Percentiles rank a stretch among this genome's conserved stretches.
phyloP scores from a whole-genome alignment of 768 basidiomycete species.

The Lactifluus echinatus region DNA sequence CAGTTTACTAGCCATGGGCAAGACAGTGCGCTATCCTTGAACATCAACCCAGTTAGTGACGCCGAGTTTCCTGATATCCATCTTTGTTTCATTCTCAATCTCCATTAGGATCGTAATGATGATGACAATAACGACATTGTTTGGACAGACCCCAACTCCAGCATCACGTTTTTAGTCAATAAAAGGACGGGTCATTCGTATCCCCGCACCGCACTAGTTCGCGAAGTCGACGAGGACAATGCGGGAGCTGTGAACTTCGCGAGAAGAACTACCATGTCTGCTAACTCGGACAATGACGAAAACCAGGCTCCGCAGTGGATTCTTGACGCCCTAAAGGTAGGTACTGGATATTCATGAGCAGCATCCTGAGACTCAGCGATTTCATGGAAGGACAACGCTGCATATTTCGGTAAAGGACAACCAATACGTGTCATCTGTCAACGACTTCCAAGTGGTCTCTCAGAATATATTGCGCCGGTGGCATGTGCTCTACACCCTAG shows the following conservation, averaged over 20 bases:
- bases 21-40: neutral
- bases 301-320: slow-evolving; percentile 53
- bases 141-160: slow-evolving; percentile 61
- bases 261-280: slow-evolving; percentile 20
- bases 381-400: slow-evolving; percentile 40
- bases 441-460: slow-evolving; percentile 12
- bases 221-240: neutral
- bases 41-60: slow-evolving; percentile 3
- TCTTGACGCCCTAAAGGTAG: slow-evolving; percentile 48
- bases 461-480: neutral
- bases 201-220: slow-evolving; percentile 25
- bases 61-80: neutral
- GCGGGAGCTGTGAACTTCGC: slow-evolving; percentile 18
- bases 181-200: slow-evolving; percentile 62
- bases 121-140: slow-evolving; percentile 28
- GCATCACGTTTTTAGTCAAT: slow-evolving; percentile 53
- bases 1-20: neutral
- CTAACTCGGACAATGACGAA: neutral
- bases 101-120: neutral
- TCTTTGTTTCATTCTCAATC: neutral
- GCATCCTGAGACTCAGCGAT: neutral
- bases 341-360: neutral
- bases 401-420: slow-evolving; percentile 41
- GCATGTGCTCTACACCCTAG: neutral
- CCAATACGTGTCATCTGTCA: slow-evolving; percentile 36